phyloP scores from a whole-genome alignment of 2,329 filamentous ascomycete species.

The Aspergillus quadrilineatus region DNA sequence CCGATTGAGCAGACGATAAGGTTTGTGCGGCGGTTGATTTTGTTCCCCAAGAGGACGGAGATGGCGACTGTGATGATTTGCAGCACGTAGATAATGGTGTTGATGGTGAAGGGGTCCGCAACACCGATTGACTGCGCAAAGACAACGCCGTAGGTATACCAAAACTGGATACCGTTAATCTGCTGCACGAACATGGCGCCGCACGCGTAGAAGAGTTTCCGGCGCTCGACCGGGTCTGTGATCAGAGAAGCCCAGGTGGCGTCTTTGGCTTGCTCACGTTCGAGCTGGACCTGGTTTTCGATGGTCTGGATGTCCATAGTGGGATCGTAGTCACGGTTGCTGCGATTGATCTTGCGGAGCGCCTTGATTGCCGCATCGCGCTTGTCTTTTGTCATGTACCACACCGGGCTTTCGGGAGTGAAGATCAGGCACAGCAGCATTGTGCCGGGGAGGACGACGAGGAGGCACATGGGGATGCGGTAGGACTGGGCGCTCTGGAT shows the following conservation, averaged over 20 bases:
- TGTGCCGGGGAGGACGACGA: conserved; percentile 25
- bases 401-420: conserved; percentile 30
- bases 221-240: conserved; percentile 47
- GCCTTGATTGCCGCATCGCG: conserved; percentile 30
- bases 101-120: conserved; percentile 44
- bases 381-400: conserved; percentile 34
- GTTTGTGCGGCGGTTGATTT: conserved; percentile 40
- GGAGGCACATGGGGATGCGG: conserved; percentile 29
- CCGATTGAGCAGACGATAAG: conserved; percentile 41
- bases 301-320: conserved; percentile 25
- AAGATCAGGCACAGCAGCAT: conserved; percentile 26
- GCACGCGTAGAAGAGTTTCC: conserved; percentile 48
- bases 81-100: conserved; percentile 44
- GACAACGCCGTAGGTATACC: conserved; percentile 47
- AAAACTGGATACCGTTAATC: conserved; percentile 52
- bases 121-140: conserved; percentile 47
- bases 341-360: conserved; percentile 36
- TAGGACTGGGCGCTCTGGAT: conserved; percentile 26
- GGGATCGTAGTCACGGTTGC: conserved; percentile 31
- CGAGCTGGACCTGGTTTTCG: conserved; percentile 23
- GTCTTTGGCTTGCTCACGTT: conserved; percentile 26
- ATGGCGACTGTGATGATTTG: conserved; percentile 45
- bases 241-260: conserved; percentile 44
- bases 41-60: conserved; percentile 44
- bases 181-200: conserved; percentile 50